Evolutionary conservation across 495 filamentous ascomycete genomes (phyloP).

Genomic region (Podospora anserina): DNA sequence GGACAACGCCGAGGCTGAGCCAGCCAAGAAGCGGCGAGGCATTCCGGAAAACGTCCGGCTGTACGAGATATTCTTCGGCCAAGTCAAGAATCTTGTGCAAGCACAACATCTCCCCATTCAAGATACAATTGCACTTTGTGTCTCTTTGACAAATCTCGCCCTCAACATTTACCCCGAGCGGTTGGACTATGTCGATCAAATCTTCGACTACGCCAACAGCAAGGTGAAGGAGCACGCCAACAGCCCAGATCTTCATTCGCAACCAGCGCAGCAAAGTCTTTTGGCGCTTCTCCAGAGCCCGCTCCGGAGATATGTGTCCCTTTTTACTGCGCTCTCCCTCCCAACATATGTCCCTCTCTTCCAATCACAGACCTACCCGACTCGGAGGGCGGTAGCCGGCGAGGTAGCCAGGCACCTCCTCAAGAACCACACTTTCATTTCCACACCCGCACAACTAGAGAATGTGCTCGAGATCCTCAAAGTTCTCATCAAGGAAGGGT

Average conservation of each 20-base stretch:
- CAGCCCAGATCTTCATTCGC: conserved; percentile 89
- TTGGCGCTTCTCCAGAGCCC: conserved; percentile 84
- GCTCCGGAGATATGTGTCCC: conserved; percentile 81
- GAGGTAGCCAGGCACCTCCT: conserved; percentile 78
- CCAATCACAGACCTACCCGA: conserved; percentile 89
- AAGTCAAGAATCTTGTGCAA: conserved; percentile 89
- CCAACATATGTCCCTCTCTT: conserved; percentile 88
- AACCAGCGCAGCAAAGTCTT: conserved; percentile 80
- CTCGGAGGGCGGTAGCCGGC: conserved; percentile 82
- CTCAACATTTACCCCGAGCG: conserved; percentile 92
- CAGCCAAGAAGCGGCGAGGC: conserved; percentile 57
- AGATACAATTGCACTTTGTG: conserved; percentile 87
- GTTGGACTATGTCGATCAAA: conserved; percentile 92
- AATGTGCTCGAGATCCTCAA: conserved; percentile 82
- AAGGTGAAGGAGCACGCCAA: conserved; percentile 89
- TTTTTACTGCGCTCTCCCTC: conserved; percentile 89
- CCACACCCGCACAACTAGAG: conserved; percentile 73
- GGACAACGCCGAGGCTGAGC: conserved; percentile 38
- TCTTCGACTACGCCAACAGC: conserved; percentile 80
- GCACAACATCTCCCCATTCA: conserved; percentile 87
- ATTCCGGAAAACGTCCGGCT: conserved; percentile 83
- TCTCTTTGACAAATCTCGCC: conserved; percentile 87
- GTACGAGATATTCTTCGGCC: conserved; percentile 97
- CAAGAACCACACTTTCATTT: conserved; percentile 73
- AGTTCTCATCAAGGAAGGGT: conserved; percentile 89